A percentile compares a stretch with the other conserved stretches of the same genome.
phyloP scores from a whole-genome alignment of 1,284 basidiomycete genomes.

The Heterobasidion parviporum region DNA sequence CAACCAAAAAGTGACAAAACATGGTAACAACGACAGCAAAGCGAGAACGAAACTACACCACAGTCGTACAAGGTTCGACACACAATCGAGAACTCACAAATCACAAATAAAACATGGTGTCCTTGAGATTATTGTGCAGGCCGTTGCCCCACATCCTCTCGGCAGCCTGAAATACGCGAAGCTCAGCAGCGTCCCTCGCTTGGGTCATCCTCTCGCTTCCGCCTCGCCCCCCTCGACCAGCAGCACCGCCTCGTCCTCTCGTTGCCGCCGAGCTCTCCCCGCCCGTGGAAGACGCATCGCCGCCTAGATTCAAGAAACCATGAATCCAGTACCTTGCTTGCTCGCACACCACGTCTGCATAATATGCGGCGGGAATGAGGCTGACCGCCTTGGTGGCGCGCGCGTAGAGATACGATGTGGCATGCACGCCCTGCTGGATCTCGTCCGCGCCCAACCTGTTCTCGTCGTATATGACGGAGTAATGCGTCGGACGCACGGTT shows the following conservation, averaged over 20 bases:
- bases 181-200: constrained; percentile 32
- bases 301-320: constrained; percentile 44
- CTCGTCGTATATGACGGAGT: constrained; percentile 69
- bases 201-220: constrained; percentile 19
- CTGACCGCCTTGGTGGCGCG: constrained; percentile 74
- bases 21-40: neutral
- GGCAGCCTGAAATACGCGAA: constrained; percentile 44
- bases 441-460: constrained; percentile 55
- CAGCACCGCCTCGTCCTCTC: neutral
- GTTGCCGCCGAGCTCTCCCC: constrained; percentile 12
- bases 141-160: constrained; percentile 53
- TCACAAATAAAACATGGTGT: constrained; percentile 72
- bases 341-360: constrained; percentile 72
- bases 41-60: neutral
- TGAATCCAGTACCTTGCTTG: constrained; percentile 64
- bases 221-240: neutral
- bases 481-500: constrained; percentile 60
- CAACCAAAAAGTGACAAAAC: neutral
- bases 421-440: constrained; percentile 59
- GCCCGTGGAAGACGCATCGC: constrained; percentile 32
- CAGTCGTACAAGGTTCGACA: neutral
- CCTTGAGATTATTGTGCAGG: constrained; percentile 46
- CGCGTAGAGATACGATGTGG: constrained; percentile 60
- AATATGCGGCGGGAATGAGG: constrained; percentile 67
- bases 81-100: constrained; percentile 31